Percentiles rank a stretch among this genome's conserved stretches.
Evolutionary conservation across 2,329 filamentous ascomycete genomes (phyloP).

Genomic region (Colletotrichum tropicicola): DNA sequence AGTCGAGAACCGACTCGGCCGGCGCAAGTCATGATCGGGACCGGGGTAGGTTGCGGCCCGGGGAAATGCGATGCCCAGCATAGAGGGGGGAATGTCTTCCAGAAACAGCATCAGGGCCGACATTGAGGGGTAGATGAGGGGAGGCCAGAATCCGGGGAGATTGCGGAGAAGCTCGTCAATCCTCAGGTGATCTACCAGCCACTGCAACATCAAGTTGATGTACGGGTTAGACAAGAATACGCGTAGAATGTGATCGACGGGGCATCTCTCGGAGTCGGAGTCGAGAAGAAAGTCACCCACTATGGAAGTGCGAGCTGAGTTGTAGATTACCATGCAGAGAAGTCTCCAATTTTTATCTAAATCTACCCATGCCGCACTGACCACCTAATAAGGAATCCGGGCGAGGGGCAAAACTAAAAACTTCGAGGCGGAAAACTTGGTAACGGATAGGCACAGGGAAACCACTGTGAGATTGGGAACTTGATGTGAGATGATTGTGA

Average conservation of each 20-base stretch:
- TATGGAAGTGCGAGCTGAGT: no score
- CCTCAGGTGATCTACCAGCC: no score
- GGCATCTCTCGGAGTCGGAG: background rate
- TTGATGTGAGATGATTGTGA: no score
- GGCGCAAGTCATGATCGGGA: background rate
- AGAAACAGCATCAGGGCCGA: background rate
- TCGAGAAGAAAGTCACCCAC: background rate
- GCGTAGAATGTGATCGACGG: background rate
- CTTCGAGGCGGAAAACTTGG: no score
- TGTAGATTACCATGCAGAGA: no score
- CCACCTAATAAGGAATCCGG: no score
- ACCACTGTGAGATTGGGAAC: no score
- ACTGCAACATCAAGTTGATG: no score
- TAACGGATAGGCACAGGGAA: no score
- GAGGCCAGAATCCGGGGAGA: background rate
- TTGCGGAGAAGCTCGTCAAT: conserved; percentile 10
- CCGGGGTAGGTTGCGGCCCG: conserved; percentile 11
- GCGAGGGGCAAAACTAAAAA: no score
- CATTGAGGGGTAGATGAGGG: background rate
- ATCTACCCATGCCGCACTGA: no score
- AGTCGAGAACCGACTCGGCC: background rate
- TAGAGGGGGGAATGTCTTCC: background rate
- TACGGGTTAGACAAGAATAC: background rate
- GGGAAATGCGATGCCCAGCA: background rate
- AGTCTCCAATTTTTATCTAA: no score